Conservation (phyloP, 768 basidiomycete species). For the Trametes cinnabarina region DNA sequence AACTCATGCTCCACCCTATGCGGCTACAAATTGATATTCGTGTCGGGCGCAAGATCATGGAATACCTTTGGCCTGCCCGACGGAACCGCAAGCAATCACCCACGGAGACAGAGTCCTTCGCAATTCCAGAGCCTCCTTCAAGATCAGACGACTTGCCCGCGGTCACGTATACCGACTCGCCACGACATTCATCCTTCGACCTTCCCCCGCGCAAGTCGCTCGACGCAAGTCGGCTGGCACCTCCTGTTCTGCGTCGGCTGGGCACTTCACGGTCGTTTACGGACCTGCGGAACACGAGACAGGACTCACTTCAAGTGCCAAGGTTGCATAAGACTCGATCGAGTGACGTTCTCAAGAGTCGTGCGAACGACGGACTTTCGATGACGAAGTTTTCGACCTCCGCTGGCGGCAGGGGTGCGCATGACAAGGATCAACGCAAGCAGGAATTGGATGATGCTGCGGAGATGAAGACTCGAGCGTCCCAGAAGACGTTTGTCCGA, state of each 20-base stretch:
- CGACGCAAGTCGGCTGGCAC: constrained; percentile 33
- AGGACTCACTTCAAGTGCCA: constrained; percentile 26
- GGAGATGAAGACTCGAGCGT: constrained; percentile 81
- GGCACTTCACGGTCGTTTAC: constrained; percentile 69
- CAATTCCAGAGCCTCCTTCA: constrained; percentile 5
- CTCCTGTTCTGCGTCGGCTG: constrained; percentile 49
- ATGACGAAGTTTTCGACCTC: constrained; percentile 13
- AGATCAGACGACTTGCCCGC: constrained; percentile 6
- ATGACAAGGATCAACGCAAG: neutral
- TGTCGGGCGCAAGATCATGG: constrained; percentile 78
- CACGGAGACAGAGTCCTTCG: constrained; percentile 16
- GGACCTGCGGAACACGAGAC: constrained; percentile 52
- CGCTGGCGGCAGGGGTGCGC: constrained; percentile 1
- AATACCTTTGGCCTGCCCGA: constrained; percentile 82
- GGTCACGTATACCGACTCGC: constrained; percentile 18
- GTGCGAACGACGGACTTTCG: constrained; percentile 37
- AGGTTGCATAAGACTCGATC: constrained; percentile 38
- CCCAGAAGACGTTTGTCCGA: constrained; percentile 78
- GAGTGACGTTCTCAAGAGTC: constrained; percentile 2
- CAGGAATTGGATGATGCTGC: constrained; percentile 53
- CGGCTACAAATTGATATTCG: constrained; percentile 83
- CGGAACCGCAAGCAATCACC: constrained; percentile 36
- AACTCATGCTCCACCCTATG: constrained; percentile 81
- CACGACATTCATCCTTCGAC: constrained; percentile 23
- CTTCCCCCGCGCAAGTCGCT: constrained; percentile 30